These are phyloP conservation scores for Pestalotiopsis sp. DNA, from an alignment of 2,329 filamentous ascomycete species.

Conservation along the genomic window DNA sequence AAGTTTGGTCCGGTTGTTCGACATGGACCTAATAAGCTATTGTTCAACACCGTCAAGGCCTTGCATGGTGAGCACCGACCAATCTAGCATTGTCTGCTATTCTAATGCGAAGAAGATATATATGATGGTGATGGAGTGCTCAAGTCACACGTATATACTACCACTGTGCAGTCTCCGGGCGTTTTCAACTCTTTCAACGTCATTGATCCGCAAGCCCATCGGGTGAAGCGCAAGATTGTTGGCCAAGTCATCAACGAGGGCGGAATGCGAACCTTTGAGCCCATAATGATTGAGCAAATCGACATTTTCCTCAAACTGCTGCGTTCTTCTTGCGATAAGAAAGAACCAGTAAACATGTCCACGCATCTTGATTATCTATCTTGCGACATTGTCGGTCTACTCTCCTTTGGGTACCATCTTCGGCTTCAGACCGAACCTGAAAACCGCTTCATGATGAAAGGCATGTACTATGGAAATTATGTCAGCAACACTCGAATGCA, in stretches of 20 bases:
- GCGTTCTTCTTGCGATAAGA: conserved; percentile 8
- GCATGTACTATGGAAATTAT: neutral
- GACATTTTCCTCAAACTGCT: conserved; percentile 9
- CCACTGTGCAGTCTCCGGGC: conserved; percentile 16
- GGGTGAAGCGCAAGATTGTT: conserved; percentile 5
- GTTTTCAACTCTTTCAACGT: conserved; percentile 14
- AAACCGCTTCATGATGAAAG: conserved; percentile 13
- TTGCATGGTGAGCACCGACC: conserved; percentile 4
- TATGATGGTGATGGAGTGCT: conserved; percentile 21
- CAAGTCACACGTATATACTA: conserved; percentile 22
- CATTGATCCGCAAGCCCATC: conserved; percentile 6
- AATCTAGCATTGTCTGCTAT: neutral
- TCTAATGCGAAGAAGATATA: conserved; percentile 17
- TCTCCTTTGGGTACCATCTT: conserved; percentile 22
- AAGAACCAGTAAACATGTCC: conserved; percentile 20
- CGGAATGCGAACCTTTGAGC: conserved; percentile 9
- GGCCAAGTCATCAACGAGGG: conserved; percentile 8
- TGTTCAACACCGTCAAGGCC: conserved; percentile 22
- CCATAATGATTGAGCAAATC: conserved; percentile 1
- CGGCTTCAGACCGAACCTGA: conserved; percentile 19
- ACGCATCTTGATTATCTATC: conserved; percentile 14
- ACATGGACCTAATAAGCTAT: conserved; percentile 21
- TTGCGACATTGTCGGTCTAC: conserved; percentile 22
- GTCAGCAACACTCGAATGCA: neutral
- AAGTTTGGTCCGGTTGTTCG: conserved; percentile 19